phyloP scores from a whole-genome alignment of 1,284 basidiomycete genomes.

The Sporisorium scitamineum region DNA sequence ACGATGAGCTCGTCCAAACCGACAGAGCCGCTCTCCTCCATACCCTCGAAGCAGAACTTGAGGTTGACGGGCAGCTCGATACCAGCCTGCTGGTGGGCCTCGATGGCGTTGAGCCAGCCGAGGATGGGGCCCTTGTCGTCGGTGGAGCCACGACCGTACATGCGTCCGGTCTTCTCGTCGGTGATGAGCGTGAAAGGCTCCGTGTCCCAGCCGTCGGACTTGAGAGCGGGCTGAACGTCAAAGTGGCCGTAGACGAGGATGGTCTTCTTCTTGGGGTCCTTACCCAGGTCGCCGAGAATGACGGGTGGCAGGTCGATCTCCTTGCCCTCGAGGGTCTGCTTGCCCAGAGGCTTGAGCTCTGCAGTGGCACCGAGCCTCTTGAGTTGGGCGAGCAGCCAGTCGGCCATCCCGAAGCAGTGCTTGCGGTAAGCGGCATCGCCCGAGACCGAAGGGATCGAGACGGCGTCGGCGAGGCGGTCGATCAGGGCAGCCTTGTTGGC shows the following conservation, averaged over 20 bases:
- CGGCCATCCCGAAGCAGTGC: slow-evolving; percentile 66
- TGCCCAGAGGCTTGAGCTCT: slow-evolving; percentile 73
- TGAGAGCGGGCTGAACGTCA: slow-evolving; percentile 72
- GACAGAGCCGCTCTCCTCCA: slow-evolving; percentile 96
- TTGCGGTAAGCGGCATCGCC: slow-evolving; percentile 67
- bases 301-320: slow-evolving; percentile 85
- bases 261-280: slow-evolving; percentile 87
- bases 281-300: slow-evolving; percentile 80
- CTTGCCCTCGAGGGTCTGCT: slow-evolving; percentile 83
- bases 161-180: slow-evolving; percentile 77
- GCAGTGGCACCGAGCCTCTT: slow-evolving; percentile 62
- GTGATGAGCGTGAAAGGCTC: slow-evolving; percentile 87
- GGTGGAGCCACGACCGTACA: slow-evolving; percentile 81
- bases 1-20: slow-evolving; percentile 91
- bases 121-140: slow-evolving; percentile 71
- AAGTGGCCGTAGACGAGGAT: slow-evolving; percentile 83
- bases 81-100: slow-evolving; percentile 81
- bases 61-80: slow-evolving; percentile 92
- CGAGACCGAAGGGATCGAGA: slow-evolving; percentile 67
- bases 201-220: slow-evolving; percentile 83
- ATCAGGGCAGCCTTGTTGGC: slow-evolving; percentile 62
- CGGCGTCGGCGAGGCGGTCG: slow-evolving; percentile 62
- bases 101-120: slow-evolving; percentile 94
- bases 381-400: slow-evolving; percentile 65
- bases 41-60: slow-evolving; percentile 92